A percentile compares a stretch with the other conserved stretches of the same genome.
phyloP scores from a whole-genome alignment of 495 filamentous ascomycete genomes.

The Penicillium lagena region DNA sequence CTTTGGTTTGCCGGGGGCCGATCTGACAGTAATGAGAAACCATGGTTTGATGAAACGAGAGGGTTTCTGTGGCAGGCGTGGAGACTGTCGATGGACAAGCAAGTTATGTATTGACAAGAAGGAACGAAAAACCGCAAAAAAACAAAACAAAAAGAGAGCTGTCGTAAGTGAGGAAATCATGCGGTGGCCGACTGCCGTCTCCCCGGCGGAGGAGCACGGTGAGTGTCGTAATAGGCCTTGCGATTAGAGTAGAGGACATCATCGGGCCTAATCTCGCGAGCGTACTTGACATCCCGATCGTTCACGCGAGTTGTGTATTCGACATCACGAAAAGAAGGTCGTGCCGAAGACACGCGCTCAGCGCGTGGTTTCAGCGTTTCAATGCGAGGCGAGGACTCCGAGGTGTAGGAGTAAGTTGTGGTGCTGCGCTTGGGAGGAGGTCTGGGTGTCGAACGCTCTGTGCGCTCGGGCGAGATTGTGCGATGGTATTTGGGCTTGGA shows the following conservation, averaged over 20 bases:
- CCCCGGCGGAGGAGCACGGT: conserved; percentile 10
- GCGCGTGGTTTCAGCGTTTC: neutral
- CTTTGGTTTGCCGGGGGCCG: too few species aligned
- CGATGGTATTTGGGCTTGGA: conserved; percentile 12
- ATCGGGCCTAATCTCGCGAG: conserved; percentile 9
- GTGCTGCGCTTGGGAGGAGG: conserved; percentile 11
- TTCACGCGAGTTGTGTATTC: conserved; percentile 11
- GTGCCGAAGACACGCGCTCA: neutral
- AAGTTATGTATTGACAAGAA: neutral
- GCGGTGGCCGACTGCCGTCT: conserved; percentile 22
- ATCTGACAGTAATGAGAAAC: neutral
- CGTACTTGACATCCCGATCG: conserved; percentile 12
- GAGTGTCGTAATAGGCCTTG: conserved; percentile 14
- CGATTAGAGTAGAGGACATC: conserved; percentile 5
- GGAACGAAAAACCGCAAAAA: neutral
- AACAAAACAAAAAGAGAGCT: conserved; percentile 4
- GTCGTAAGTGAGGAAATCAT: conserved; percentile 15
- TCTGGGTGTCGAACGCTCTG: conserved; percentile 4
- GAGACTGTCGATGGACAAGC: neutral
- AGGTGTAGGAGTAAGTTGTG: conserved; percentile 4
- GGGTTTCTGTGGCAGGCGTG: too few species aligned
- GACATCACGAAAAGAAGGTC: conserved; percentile 4
- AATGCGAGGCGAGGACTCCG: conserved; percentile 7
- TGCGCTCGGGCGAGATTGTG: conserved; percentile 13
- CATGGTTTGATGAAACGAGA: too few species aligned